These are phyloP conservation scores for Vigna trinervia DNA, from an alignment of 306 rosid genomes.

Conservation along the genomic window DNA sequence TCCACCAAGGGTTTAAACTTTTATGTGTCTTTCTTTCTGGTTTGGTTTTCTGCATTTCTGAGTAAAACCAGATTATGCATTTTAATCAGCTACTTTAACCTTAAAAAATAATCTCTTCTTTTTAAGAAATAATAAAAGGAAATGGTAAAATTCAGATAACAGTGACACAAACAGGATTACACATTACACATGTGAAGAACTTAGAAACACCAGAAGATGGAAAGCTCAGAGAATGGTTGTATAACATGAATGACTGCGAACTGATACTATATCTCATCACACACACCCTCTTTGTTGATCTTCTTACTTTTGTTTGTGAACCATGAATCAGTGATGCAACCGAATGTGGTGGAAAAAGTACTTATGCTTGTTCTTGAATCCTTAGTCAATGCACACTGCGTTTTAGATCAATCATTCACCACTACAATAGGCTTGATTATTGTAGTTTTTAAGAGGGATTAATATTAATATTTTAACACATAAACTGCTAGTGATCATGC, in stretches of 20 bases:
- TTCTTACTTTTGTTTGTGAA: neutral
- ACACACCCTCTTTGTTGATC: neutral
- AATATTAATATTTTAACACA: neutral
- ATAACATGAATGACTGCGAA: neutral
- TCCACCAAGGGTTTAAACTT: neutral
- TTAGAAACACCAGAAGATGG: neutral
- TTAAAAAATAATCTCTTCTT: too few relatives aligned
- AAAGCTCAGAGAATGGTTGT: conserved; percentile 5
- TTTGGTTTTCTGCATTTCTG: conserved; percentile 21
- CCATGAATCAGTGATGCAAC: neutral
- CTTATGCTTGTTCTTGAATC: conserved; percentile 14
- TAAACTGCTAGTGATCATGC: conserved; percentile 14
- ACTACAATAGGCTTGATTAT: conserved; percentile 13
- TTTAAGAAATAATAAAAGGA: neutral
- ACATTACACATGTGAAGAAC: neutral
- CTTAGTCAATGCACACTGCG: neutral
- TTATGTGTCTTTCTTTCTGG: neutral
- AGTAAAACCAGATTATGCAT: neutral
- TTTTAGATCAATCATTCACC: conserved; percentile 1
- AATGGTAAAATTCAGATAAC: neutral
- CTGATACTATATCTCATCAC: neutral
- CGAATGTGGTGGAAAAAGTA: neutral
- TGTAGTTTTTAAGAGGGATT: neutral
- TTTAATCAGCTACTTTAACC: too few relatives aligned
- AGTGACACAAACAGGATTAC: neutral